A percentile compares a stretch with the other conserved stretches of the same genome.
phyloP scores from a whole-genome alignment of 2,329 filamentous ascomycete species.

The Penicillium sp. region DNA sequence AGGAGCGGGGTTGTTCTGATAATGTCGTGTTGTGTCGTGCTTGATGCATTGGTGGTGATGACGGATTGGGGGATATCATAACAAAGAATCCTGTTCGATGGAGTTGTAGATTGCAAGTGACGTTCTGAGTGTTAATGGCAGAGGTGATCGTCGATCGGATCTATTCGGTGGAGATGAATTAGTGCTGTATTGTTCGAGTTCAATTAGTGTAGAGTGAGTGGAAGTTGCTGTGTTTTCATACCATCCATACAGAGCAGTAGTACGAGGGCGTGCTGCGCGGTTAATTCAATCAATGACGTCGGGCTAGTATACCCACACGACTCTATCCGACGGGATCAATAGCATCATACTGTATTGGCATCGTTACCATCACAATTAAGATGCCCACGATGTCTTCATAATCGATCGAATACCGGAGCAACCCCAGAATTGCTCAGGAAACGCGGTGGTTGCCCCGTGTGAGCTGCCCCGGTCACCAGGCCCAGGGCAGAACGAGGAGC shows the following conservation, averaged over 20 bases:
- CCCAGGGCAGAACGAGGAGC: constrained; percentile 6
- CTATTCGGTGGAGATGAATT: background rate
- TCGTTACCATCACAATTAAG: background rate
- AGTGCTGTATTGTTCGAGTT: background rate
- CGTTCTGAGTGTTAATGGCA: background rate
- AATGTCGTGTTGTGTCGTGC: background rate
- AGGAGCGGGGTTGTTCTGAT: background rate
- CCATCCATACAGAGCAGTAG: background rate
- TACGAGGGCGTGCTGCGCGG: background rate
- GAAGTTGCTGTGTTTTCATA: background rate
- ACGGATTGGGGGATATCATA: background rate
- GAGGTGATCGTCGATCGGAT: background rate
- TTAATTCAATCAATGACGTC: background rate
- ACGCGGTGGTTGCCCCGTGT: background rate
- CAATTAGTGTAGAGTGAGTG: background rate
- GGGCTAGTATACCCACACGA: background rate
- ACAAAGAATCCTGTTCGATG: background rate
- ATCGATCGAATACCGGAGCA: background rate
- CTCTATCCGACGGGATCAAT: background rate
- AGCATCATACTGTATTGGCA: background rate
- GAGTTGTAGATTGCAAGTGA: background rate
- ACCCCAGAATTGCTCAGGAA: background rate
- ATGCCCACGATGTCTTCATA: background rate
- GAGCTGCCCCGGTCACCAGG: background rate
- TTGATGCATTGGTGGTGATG: background rate